phyloP scores from a whole-genome alignment of 208 protist species.

The Wallacemonas sp. region DNA sequence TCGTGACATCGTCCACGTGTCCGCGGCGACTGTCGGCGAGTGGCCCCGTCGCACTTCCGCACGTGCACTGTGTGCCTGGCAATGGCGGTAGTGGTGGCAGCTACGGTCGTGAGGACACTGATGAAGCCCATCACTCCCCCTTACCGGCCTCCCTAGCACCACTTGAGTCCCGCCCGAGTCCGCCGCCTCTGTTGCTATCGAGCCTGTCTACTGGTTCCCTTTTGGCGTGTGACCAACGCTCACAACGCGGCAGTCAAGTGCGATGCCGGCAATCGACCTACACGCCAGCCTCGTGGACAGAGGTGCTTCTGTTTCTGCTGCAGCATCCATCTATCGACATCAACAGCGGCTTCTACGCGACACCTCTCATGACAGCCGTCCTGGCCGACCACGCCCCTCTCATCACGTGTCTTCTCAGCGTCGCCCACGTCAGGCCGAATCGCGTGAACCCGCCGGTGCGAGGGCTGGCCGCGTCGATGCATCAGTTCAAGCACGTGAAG shows the following conservation, averaged over 20 bases:
- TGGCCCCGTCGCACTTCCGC: too few relatives aligned
- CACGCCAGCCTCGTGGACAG: constrained; percentile 14
- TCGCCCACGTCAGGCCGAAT: constrained; percentile 30
- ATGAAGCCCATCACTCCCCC: too few relatives aligned
- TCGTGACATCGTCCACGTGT: too few relatives aligned
- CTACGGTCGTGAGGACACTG: too few relatives aligned
- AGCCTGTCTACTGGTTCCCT: too few relatives aligned
- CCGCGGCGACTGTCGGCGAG: too few relatives aligned
- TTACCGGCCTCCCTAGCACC: too few relatives aligned
- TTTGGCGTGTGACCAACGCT: too few relatives aligned
- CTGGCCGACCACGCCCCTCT: constrained; percentile 19
- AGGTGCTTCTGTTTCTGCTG: constrained; percentile 34
- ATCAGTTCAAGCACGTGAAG: constrained; percentile 26
- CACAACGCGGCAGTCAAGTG: too few relatives aligned
- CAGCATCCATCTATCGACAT: constrained; percentile 39
- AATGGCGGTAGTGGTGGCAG: too few relatives aligned
- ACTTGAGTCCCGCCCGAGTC: not conserved
- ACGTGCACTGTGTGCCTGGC: not conserved
- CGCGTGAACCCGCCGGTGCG: constrained; percentile 18
- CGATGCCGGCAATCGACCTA: not conserved
- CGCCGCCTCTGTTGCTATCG: not conserved
- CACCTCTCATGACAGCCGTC: constrained; percentile 42
- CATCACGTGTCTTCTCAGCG: constrained; percentile 28
- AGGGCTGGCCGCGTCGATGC: constrained; percentile 22
- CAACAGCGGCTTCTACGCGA: constrained; percentile 38